Evolutionary conservation across 148 eudicot genomes (phyloP), one percentile per base, ranked within the genome.

Genomic region (Agrostemma githago): DNA sequence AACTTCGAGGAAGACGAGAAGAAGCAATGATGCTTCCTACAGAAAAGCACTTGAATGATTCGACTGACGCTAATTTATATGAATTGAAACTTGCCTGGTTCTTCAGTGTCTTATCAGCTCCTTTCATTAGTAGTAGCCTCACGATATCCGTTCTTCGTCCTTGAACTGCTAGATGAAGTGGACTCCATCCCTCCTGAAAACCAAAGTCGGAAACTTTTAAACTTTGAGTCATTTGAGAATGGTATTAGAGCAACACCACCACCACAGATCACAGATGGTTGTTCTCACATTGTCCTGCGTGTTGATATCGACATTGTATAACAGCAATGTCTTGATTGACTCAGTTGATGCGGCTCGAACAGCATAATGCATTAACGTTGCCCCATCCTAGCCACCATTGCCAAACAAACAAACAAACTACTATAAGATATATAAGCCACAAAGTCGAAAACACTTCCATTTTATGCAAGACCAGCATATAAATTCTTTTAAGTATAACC

Each of bases 91-190:
- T 82, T 85, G 88, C 98, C 90, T 79, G 40, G 82, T 87, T 90
- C 83, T 73, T 90, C 39, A 90, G 44, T 57, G 90, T 84, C 84
- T 84, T 87, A 69, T 95, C 92, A 64, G 98, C 98, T 65, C 97
- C 93, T 82, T 90, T 90, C 72, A 90, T 85, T 74, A 95, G 71
- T 76, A 95, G 81, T 79, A 95, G 97, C 86, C 94, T 88, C 80
- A 89, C 94, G n/a, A 90, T 71, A 83, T 95, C 99, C 48, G 94
- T 92, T 83, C 99, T 87, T 66, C 92, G 96, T 26, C 92, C 81
- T 81, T 95, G 99, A 68, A 95, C 96, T 62, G 99, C 99, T 17
- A 95, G 84, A 89, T 95, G 99, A 78, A 95, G 74, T 16, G 99
- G 89, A 9, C 91, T 90, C 99, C 99, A 95, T 6, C 99, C 99